Base-by-base conservation (phyloP, 164 flowering plant species). In the Cinnamomum micranthum region DNA sequence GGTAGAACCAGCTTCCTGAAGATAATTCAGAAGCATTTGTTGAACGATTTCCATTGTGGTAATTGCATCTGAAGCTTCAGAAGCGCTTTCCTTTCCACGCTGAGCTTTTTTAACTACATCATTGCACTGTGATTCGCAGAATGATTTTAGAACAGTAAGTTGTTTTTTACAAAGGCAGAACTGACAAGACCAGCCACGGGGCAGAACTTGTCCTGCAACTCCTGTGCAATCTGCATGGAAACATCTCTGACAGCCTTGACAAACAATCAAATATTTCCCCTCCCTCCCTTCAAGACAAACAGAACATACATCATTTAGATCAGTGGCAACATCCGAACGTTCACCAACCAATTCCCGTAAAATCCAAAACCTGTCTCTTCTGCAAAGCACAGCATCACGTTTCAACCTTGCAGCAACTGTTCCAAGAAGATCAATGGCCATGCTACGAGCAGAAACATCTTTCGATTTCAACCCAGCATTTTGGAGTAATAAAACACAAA, bases 401-500 rank as follows among this genome's bases (percentile, higher is more conserved):
- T 96, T 96, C 82, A 96, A 81, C 84, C 99, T 87, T 33, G 97
- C 90, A 73, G 97, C 98, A 84, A 96, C 84, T 58, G 90, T 89
- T 47, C 99, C 99, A 77, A 96, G 92, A 78, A 96, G 78, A 67
- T 96, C 99, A 84, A 96, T 92, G 68, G 98, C 97, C 89, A 90
- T 82, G 50, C 91, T 81, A 7, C 99, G 97, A 68, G 90, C 90
- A 80, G 91, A 75, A 3, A 87, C 79, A 77, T 96, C 99, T 81
- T 94, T 96, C 11, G 97, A 91, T 88, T 96, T 92, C 81, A 87
- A 85, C 59, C 98, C 98, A 78, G 95, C 95, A 86, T 96, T 96
- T 76, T 96, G 97, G 35, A 96, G 99, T 71, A 96, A 87, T 70
- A 96, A 77, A 66, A 96, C 97, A 79, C 99, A 96, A 33, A 96